Conservation (phyloP, 768 basidiomycete species). For the Mycena haematopus region DNA sequence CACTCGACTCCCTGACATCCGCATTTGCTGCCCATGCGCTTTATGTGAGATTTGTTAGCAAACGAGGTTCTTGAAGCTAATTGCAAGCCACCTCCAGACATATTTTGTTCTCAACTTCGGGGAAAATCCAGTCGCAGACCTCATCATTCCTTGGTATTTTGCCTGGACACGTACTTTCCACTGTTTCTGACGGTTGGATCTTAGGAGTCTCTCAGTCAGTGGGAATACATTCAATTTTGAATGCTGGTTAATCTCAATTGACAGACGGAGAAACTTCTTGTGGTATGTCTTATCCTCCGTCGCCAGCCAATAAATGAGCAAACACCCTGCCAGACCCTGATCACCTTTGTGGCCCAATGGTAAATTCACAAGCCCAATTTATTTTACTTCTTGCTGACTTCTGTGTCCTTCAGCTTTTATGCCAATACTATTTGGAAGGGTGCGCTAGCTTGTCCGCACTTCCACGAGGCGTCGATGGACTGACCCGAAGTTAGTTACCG, state of each 20-base stretch:
- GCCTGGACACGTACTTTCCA: background rate
- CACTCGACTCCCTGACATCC: slow-evolving; percentile 18
- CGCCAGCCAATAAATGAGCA: background rate
- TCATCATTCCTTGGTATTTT: slow-evolving; percentile 23
- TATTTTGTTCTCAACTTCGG: slow-evolving; percentile 21
- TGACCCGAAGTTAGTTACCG: slow-evolving; percentile 5
- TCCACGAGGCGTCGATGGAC: background rate
- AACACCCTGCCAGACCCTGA: slow-evolving; percentile 2
- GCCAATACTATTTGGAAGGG: slow-evolving; percentile 21
- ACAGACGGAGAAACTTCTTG: slow-evolving; percentile 15
- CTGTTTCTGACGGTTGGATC: background rate
- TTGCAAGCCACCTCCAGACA: background rate
- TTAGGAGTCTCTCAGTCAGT: slow-evolving; percentile 10
- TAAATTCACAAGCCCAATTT: background rate
- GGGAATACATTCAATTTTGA: background rate
- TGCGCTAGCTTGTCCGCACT: background rate
- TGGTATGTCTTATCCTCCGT: background rate
- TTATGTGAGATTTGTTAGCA: background rate
- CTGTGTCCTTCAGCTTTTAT: slow-evolving; percentile 14
- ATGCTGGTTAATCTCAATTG: background rate
- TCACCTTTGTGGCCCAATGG: slow-evolving; percentile 23
- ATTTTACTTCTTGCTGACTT: background rate
- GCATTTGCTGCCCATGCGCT: slow-evolving; percentile 23
- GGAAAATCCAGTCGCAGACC: slow-evolving; percentile 1
- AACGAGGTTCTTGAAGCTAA: background rate